Conservation (phyloP, 73 alveolate species). For the Tetrahymena borealis region DNA sequence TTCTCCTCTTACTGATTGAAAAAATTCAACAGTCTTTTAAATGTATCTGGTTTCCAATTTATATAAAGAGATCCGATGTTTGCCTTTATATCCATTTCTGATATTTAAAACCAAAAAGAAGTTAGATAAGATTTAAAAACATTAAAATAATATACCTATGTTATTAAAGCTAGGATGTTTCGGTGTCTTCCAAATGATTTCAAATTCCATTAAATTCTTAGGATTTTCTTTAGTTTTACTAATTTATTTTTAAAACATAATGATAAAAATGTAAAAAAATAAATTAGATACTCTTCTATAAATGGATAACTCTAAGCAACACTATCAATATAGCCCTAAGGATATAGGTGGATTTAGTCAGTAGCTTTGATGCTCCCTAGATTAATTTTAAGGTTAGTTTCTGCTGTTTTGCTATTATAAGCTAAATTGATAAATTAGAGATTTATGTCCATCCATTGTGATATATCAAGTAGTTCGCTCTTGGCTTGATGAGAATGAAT, state of each 20-base stretch:
- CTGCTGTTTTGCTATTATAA: neutral
- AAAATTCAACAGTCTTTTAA: neutral
- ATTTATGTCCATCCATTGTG: neutral
- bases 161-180: neutral
- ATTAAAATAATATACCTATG: neutral
- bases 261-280: neutral
- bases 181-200: neutral
- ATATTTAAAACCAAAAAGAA: neutral
- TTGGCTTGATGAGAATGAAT: neutral
- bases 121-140: neutral
- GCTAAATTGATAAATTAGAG: neutral
- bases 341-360: neutral
- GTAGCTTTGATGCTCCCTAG: neutral
- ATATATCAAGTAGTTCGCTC: too few species aligned
- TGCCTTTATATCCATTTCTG: neutral
- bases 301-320: neutral
- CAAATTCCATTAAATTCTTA: neutral
- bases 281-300: neutral
- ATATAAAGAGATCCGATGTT: neutral
- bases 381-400: neutral
- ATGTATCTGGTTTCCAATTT: neutral
- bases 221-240: neutral
- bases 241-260: neutral
- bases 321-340: neutral
- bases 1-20: neutral